Evolutionary conservation across 1,284 basidiomycete species (phyloP), one percentile per base, ranked within the genome.

Genomic region (Schizophyllum amplum): DNA sequence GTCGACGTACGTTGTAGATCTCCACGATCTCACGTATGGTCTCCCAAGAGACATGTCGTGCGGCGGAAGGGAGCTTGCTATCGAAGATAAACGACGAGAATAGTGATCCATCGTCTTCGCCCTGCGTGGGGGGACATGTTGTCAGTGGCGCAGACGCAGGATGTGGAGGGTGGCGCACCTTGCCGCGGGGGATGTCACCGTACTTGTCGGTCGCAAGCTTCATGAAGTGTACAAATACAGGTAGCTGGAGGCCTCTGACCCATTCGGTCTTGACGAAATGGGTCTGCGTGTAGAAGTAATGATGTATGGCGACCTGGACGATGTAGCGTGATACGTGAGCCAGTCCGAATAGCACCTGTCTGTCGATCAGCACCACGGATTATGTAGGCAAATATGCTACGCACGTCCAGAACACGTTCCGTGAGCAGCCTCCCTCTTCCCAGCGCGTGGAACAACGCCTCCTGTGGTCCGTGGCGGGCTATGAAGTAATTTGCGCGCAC

Each of bases 291-390:
- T 83, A 80, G 67, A 87, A 89, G 66, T 82, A 87, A 65, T 90
- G 87, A 59, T 88, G 86, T 55, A 86, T 82, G 53, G 87, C 83
- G 56, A 86, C 78, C 69, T 90, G 87, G 50, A 84, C 76, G 57
- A 90, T 77, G 69, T 90, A 90, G 59, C 87, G 80, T 61, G 87
- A 90, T 62, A 89, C 68, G 65, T 86, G 85, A 55, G 86, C 87
- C 58, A 86, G 86, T 55, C 78, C 76, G 60, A 89, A 71, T 57
- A 90, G 33, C 33, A 42, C 33, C 33, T 42, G 33, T 9, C 13
- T 17, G 13, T 17, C 33, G 33, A 42, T 42, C 33, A 42, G 33
- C 33, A 42, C 33, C n/a, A 42, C 13, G 33, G 17, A 42, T 9
- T 51, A n/a, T 53, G 57, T 60, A 65, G 55, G 62, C 62, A 56